Conservation (phyloP, 129 eudicot species). For the Flaveria bidentis region DNA sequence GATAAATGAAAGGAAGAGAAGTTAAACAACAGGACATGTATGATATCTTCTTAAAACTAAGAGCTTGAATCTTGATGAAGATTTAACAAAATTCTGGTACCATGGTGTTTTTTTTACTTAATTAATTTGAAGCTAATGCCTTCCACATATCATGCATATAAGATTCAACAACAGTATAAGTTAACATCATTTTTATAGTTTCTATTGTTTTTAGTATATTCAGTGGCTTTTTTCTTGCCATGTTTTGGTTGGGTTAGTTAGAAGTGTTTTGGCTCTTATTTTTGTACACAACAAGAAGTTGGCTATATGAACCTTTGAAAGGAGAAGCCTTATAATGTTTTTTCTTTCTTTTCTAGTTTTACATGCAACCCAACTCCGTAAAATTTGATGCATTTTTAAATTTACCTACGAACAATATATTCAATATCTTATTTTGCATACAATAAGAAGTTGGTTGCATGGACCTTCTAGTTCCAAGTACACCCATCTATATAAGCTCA, state of each 20-base stretch:
- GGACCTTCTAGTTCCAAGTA: not conserved
- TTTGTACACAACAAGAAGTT: not conserved
- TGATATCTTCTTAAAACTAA: not conserved
- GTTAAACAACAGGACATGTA: not conserved
- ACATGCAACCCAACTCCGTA: not conserved
- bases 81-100: not conserved
- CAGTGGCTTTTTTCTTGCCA: conserved; percentile 2
- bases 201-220: not conserved
- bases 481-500: not conserved
- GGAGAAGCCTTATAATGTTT: not conserved
- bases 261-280: not conserved
- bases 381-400: not conserved
- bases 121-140: not conserved
- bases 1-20: not conserved
- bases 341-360: not conserved
- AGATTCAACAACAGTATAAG: not conserved
- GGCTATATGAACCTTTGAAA: conserved; percentile 7
- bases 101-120: not conserved
- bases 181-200: not conserved
- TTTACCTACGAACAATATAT: not conserved
- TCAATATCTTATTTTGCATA: not conserved
- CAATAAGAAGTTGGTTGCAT: conserved; percentile 10
- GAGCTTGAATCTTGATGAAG: not conserved
- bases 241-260: not conserved
- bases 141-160: not conserved